phyloP scores from a whole-genome alignment of 2,329 filamentous ascomycete genomes.

The Claviceps purpurea region DNA sequence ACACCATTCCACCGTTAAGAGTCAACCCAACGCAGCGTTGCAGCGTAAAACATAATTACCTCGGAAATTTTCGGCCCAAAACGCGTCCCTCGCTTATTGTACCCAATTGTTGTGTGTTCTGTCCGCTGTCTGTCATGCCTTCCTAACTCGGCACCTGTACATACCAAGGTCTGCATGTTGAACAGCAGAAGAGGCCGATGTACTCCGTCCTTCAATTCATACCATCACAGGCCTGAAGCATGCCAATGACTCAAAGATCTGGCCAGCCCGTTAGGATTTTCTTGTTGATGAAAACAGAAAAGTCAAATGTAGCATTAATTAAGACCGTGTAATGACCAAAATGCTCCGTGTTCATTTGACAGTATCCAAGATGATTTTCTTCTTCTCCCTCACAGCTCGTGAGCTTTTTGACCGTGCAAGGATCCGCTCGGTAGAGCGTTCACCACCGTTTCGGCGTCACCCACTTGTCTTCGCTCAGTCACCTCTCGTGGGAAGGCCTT shows the following conservation, averaged over 20 bases:
- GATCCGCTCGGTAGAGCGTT: slow-evolving; percentile 30
- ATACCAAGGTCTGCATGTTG: neutral
- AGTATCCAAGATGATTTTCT: neutral
- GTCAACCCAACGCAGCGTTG: neutral
- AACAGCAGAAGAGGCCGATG: neutral
- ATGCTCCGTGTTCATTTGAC: neutral
- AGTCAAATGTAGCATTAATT: neutral
- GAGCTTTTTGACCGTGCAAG: slow-evolving; percentile 17
- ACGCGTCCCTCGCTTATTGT: neutral
- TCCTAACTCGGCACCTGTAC: too few relatives aligned
- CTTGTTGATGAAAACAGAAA: neutral
- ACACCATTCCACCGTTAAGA: neutral
- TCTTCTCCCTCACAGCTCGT: slow-evolving; percentile 19
- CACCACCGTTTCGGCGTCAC: slow-evolving; percentile 69
- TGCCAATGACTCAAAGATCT: neutral
- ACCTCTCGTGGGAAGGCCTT: slow-evolving; percentile 54
- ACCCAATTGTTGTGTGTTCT: neutral
- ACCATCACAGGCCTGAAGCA: neutral
- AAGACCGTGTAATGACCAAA: neutral
- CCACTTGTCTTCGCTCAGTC: slow-evolving; percentile 78
- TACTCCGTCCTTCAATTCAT: neutral
- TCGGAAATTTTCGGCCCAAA: neutral
- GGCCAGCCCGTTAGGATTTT: neutral
- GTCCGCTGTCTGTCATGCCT: neutral
- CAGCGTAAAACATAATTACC: neutral